Percentiles rank a stretch among this genome's conserved stretches.
Evolutionary conservation across 2,329 filamentous ascomycete species (phyloP).

Genomic region (Fusarium pilosicola): DNA sequence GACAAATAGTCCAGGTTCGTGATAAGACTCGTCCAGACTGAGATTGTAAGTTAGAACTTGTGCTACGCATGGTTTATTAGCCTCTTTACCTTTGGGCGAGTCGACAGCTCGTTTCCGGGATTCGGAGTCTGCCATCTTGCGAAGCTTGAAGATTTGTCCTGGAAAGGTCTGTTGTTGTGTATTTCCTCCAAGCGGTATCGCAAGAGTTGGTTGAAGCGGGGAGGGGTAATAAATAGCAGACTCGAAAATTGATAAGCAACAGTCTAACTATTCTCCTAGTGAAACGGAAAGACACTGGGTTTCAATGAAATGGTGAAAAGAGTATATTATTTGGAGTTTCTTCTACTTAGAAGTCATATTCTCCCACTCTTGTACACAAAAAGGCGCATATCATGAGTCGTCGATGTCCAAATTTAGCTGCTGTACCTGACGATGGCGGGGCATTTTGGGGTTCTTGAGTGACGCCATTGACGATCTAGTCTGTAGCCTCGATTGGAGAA

Average conservation of each 20-base stretch:
- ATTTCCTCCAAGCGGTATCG: neutral
- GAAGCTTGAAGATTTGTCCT: neutral
- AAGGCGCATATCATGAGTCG: constrained; percentile 16
- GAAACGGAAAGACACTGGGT: neutral
- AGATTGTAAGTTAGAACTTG: constrained; percentile 2
- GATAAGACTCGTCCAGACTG: constrained; percentile 89
- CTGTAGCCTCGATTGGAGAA: constrained; percentile 8
- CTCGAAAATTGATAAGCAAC: neutral
- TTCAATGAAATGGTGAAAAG: neutral
- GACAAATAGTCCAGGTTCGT: constrained; percentile 85
- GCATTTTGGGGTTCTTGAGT: constrained; percentile 17
- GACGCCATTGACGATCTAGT: constrained; percentile 35
- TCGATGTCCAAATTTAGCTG: constrained; percentile 10
- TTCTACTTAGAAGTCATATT: neutral
- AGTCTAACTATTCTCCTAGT: neutral
- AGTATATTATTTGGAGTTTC: neutral
- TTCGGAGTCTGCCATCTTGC: constrained; percentile 36
- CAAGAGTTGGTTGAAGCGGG: constrained; percentile 12
- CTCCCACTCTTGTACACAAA: neutral
- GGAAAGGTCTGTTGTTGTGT: neutral
- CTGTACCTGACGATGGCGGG: constrained; percentile 12
- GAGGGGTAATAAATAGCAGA: constrained; percentile 11
- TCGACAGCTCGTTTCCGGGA: constrained; percentile 48
- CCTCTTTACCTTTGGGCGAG: constrained; percentile 51
- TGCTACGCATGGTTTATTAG: neutral